A percentile compares a stretch with the other conserved stretches of the same genome.
These are phyloP conservation scores for Alternaria triticimaculans DNA, from an alignment of 2,329 filamentous ascomycete species.

Conservation along the genomic window DNA sequence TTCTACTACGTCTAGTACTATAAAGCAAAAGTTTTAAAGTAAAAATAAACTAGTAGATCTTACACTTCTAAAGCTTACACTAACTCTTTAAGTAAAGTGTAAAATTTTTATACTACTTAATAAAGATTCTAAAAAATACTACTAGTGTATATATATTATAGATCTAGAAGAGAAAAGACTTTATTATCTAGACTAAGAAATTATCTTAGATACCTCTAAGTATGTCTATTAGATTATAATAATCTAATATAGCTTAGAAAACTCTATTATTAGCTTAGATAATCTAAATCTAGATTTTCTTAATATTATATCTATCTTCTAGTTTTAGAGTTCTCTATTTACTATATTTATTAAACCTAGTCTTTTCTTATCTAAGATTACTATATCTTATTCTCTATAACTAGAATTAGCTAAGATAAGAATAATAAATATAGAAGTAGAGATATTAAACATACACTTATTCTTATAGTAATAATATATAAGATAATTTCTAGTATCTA, in stretches of 20 bases:
- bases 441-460: not conserved
- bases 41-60: not conserved
- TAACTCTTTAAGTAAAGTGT: not conserved
- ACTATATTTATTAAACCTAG: constrained; percentile 8
- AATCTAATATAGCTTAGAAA: constrained; percentile 9
- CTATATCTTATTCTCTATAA: constrained; percentile 9
- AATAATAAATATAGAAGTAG: constrained; percentile 20
- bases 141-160: constrained; percentile 16
- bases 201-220: not conserved
- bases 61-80: not conserved
- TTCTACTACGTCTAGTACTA: not conserved
- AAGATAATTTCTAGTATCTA: constrained; percentile 11
- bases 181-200: constrained; percentile 14
- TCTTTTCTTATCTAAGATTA: constrained; percentile 15
- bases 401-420: constrained; percentile 12
- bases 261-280: constrained; percentile 6
- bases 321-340: constrained; percentile 13
- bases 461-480: not conserved
- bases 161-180: constrained; percentile 12
- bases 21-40: constrained; percentile 3
- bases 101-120: constrained; percentile 10
- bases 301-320: constrained; percentile 18
- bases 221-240: constrained; percentile 12
- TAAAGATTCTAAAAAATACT: constrained; percentile 4
- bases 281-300: constrained; percentile 16